These are phyloP conservation scores for Beauveria brongniartii DNA, from an alignment of 2,329 filamentous ascomycete species.

Conservation along the genomic window DNA sequence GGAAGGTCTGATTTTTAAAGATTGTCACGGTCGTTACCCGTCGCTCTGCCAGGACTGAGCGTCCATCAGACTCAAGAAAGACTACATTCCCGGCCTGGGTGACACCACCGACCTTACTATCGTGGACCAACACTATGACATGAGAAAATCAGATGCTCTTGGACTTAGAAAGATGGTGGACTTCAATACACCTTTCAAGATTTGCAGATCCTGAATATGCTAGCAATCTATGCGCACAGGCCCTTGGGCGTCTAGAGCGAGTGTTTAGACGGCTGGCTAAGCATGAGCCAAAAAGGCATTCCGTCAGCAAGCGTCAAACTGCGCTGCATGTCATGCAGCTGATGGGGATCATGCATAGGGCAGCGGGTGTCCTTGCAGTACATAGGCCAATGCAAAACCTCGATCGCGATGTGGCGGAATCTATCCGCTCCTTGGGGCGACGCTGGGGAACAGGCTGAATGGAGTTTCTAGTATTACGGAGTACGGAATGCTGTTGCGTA, in stretches of 20 bases:
- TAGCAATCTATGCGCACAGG: background rate
- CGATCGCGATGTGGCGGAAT: slow-evolving; percentile 6
- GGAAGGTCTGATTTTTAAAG: too few relatives aligned
- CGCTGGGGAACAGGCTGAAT: background rate
- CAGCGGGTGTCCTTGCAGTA: background rate
- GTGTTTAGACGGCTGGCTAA: background rate
- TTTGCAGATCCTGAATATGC: too few relatives aligned
- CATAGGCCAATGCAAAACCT: background rate
- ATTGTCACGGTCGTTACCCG: too few relatives aligned
- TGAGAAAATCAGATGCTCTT: background rate
- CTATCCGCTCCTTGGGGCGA: background rate
- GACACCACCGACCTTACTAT: too few relatives aligned
- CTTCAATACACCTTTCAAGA: too few relatives aligned
- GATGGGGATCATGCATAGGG: background rate
- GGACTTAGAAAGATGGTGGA: background rate
- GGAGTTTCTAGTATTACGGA: background rate
- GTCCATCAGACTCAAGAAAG: too few relatives aligned
- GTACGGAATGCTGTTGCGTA: too few relatives aligned
- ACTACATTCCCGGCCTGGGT: too few relatives aligned
- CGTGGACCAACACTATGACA: too few relatives aligned
- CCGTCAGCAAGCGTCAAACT: background rate
- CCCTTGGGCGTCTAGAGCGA: background rate
- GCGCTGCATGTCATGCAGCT: background rate
- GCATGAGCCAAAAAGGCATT: background rate
- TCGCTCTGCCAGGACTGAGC: too few relatives aligned